These are phyloP conservation scores for Saksenaea oblongispora DNA, from an alignment of 371 early-diverging fungal genomes.

Conservation along the genomic window DNA sequence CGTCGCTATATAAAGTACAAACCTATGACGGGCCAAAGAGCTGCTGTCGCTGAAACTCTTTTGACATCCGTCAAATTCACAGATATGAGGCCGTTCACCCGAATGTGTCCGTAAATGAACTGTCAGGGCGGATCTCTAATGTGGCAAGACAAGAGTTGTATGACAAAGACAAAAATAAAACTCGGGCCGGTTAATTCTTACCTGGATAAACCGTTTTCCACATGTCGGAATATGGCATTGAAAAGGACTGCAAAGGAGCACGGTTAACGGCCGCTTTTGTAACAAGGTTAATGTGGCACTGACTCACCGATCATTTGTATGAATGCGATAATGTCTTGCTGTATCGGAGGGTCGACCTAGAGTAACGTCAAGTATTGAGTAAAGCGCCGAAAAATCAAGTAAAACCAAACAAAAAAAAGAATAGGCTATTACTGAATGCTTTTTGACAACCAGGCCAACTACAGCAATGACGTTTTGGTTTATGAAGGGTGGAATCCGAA, in stretches of 20 bases:
- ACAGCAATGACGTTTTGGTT: conserved; percentile 23
- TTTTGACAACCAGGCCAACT: conserved; percentile 24
- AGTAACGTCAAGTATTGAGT: not conserved
- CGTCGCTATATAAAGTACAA: not conserved
- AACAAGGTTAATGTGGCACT: not conserved
- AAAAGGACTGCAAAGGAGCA: conserved; percentile 18
- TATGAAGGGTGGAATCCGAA: conserved; percentile 4
- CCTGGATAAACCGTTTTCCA: conserved; percentile 35
- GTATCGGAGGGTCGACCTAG: conserved; percentile 29
- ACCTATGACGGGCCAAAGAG: conserved; percentile 30
- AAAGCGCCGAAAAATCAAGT: too few species aligned
- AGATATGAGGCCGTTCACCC: conserved; percentile 27
- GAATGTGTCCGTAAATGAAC: conserved; percentile 27
- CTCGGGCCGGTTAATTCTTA: conserved; percentile 1
- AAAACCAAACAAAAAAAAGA: too few species aligned
- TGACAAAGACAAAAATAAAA: not conserved
- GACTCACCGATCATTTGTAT: conserved; percentile 28
- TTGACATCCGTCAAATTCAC: conserved; percentile 20
- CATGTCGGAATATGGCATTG: conserved; percentile 20
- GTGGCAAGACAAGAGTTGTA: not conserved
- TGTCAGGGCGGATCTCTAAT: conserved; percentile 22
- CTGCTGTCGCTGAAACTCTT: conserved; percentile 32
- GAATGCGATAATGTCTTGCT: conserved; percentile 30
- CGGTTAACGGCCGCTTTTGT: not conserved
- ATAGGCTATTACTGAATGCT: conserved; percentile 18